A percentile compares a stretch with the other conserved stretches of the same genome.
phyloP scores from a whole-genome alignment of 2,329 filamentous ascomycete species.

The Fusarium burgessii region DNA sequence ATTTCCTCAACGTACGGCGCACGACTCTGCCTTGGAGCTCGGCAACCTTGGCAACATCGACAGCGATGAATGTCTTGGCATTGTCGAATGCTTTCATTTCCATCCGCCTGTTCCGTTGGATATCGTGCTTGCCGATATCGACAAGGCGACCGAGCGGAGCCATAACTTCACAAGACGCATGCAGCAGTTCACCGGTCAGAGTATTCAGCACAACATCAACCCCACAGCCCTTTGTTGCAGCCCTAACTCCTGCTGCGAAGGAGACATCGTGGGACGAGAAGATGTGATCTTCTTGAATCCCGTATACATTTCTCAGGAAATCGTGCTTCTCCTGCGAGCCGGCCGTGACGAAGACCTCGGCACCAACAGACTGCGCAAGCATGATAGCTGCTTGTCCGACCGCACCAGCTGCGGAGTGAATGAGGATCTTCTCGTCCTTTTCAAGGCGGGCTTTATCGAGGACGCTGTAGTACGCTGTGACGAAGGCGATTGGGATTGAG shows the following conservation, averaged over 20 bases:
- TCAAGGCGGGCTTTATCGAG: constrained; percentile 43
- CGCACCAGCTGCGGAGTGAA: constrained; percentile 49
- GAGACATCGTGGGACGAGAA: not conserved
- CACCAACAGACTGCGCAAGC: constrained; percentile 38
- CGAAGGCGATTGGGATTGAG: constrained; percentile 21
- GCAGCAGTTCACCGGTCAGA: not conserved
- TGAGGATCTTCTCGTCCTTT: constrained; percentile 49
- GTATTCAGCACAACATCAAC: not conserved
- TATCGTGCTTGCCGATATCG: not conserved
- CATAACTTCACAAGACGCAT: not conserved
- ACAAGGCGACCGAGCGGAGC: not conserved
- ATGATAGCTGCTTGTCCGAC: constrained; percentile 48
- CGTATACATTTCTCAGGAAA: not conserved
- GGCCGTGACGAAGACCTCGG: constrained; percentile 48
- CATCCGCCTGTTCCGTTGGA: not conserved
- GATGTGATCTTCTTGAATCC: not conserved
- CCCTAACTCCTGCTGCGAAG: not conserved
- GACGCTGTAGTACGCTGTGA: constrained; percentile 25
- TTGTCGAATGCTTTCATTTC: not conserved
- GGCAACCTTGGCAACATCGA: not conserved
- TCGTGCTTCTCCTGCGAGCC: constrained; percentile 22
- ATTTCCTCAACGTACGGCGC: not conserved
- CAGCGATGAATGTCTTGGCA: not conserved
- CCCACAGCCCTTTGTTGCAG: not conserved
- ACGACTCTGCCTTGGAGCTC: not conserved